Evolutionary conservation across 257 asterid species (phyloP).

Genomic region (Gentiana straminea): DNA sequence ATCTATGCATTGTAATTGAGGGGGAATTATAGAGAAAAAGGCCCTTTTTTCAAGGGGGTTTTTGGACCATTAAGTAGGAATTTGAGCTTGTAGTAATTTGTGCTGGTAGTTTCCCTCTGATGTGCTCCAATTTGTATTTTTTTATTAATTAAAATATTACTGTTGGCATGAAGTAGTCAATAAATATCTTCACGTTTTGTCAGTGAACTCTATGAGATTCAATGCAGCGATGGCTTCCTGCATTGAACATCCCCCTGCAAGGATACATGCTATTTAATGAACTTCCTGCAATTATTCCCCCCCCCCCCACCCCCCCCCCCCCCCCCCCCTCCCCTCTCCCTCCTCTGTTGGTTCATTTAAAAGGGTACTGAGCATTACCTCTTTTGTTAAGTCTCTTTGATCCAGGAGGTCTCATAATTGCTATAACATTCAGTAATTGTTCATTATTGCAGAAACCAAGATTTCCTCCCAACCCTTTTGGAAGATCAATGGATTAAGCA

Average conservation of each 20-base stretch:
- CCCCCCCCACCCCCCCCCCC: background rate
- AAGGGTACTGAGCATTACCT: background rate
- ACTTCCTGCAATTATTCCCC: background rate
- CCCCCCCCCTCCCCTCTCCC: background rate
- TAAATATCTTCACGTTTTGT: slow-evolving; percentile 35
- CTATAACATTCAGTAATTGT: too few relatives aligned
- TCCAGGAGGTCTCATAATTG: too few relatives aligned
- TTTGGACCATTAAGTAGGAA: background rate
- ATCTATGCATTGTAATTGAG: too few relatives aligned
- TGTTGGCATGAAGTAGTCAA: slow-evolving; percentile 21
- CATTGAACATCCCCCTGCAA: slow-evolving; percentile 28
- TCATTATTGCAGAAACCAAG: background rate
- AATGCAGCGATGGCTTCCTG: slow-evolving; percentile 23
- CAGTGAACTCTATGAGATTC: slow-evolving; percentile 47
- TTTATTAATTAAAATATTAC: slow-evolving; percentile 3
- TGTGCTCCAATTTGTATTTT: slow-evolving; percentile 1
- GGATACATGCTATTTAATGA: slow-evolving; percentile 2
- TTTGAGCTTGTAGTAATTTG: background rate
- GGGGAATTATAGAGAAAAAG: too few relatives aligned
- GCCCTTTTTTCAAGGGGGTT: background rate
- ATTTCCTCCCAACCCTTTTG: background rate
- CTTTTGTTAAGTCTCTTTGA: too few relatives aligned
- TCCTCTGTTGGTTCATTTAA: background rate
- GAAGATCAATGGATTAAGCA: background rate
- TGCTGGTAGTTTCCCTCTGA: background rate